phyloP scores from a whole-genome alignment of 2,329 filamentous ascomycete species.

The Helotiales sp. region DNA sequence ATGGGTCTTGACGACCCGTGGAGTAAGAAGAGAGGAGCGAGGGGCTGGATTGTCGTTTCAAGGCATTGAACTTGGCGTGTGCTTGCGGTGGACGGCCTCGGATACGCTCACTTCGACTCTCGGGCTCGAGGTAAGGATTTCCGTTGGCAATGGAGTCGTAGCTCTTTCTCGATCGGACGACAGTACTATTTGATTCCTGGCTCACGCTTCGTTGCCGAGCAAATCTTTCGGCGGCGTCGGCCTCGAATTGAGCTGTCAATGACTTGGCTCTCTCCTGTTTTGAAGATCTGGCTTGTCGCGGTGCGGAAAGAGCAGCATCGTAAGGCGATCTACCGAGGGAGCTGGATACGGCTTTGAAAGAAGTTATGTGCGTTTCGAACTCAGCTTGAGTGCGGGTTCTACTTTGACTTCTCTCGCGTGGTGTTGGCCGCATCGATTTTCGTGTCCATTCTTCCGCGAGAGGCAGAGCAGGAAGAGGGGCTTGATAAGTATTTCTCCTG shows the following conservation, averaged over 20 bases:
- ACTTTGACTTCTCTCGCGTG: neutral
- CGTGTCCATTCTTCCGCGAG: constrained; percentile 1
- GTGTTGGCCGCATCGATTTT: neutral
- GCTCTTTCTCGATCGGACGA: constrained; percentile 17
- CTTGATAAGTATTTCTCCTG: constrained; percentile 27
- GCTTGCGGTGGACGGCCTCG: constrained; percentile 12
- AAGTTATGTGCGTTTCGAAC: constrained; percentile 37
- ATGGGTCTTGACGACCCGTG: neutral
- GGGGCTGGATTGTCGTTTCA: neutral
- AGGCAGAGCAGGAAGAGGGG: constrained; percentile 8
- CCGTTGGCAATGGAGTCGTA: constrained; percentile 24
- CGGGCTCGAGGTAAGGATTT: constrained; percentile 4
- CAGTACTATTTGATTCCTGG: constrained; percentile 6
- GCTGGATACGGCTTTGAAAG: constrained; percentile 29
- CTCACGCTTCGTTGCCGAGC: constrained; percentile 17
- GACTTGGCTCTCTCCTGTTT: constrained; percentile 30
- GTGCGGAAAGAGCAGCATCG: constrained; percentile 25
- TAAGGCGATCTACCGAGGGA: constrained; percentile 37
- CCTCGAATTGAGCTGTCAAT: constrained; percentile 35
- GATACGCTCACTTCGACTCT: neutral
- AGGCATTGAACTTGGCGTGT: constrained; percentile 9
- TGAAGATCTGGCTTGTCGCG: neutral
- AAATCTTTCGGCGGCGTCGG: constrained; percentile 29
- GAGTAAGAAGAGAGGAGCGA: neutral
- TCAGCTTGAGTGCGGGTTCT: constrained; percentile 23